Conservation (phyloP, 441 rosid genomes). For the Pelargonium fulgidum region DNA sequence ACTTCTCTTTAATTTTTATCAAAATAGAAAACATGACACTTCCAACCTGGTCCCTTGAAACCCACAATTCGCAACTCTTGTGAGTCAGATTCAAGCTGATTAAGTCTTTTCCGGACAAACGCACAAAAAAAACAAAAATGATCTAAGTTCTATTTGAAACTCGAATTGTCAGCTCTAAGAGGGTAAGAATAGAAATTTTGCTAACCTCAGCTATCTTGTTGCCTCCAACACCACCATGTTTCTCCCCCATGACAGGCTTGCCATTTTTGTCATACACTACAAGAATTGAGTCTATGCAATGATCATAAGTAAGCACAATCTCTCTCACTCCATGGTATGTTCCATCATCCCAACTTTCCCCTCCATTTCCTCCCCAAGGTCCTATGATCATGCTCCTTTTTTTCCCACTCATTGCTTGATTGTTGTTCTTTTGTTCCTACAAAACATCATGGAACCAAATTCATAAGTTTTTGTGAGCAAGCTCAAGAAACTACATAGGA, state of each 20-base stretch:
- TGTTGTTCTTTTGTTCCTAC: constrained; percentile 27
- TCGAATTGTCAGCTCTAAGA: too few species aligned
- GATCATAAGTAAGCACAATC: constrained; percentile 48
- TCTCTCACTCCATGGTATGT: constrained; percentile 50
- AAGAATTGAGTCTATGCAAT: constrained; percentile 57
- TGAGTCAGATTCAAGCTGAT: too few species aligned
- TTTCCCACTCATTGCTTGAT: background rate
- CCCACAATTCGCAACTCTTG: too few species aligned
- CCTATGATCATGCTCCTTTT: constrained; percentile 36
- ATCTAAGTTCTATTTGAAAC: too few species aligned
- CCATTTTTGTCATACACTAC: constrained; percentile 60
- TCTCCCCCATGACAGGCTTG: constrained; percentile 41
- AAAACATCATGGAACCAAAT: background rate
- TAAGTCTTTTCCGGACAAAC: too few species aligned
- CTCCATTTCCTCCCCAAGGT: constrained; percentile 81
- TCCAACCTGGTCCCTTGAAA: too few species aligned
- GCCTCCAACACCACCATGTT: constrained; percentile 75
- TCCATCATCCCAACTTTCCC: constrained; percentile 70
- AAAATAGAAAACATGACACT: too few species aligned
- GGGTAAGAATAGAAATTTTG: background rate
- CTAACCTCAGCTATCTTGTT: constrained; percentile 44
- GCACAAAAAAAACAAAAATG: too few species aligned
- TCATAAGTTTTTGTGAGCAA: too few species aligned
- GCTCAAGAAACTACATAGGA: too few species aligned
- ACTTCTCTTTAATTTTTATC: too few species aligned